Evolutionary conservation across 2,329 filamentous ascomycete species (phyloP).

Genomic region (Penicillium nordicum): DNA sequence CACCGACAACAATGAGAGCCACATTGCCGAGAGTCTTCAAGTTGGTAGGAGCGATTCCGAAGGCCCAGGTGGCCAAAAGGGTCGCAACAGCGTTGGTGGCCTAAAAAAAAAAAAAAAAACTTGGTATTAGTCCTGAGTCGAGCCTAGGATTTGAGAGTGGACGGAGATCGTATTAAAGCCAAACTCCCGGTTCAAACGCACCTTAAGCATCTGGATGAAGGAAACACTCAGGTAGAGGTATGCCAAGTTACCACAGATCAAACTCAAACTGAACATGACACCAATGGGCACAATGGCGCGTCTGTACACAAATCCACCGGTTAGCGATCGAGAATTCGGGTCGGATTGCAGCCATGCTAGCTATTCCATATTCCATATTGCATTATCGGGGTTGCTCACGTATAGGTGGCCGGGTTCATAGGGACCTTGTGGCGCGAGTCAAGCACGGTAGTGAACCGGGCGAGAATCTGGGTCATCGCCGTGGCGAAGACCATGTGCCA

Average conservation of each 20-base stretch:
- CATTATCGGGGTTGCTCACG: conserved; percentile 38
- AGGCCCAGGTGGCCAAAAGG: conserved; percentile 78
- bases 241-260: conserved; percentile 94
- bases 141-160: background rate
- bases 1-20: conserved; percentile 87
- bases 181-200: conserved; percentile 34
- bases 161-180: background rate
- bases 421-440: conserved; percentile 93
- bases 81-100: conserved; percentile 92
- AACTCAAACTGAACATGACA: conserved; percentile 88
- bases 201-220: conserved; percentile 99
- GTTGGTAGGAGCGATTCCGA: conserved; percentile 78
- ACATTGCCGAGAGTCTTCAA: conserved; percentile 86
- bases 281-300: conserved; percentile 93
- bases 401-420: conserved; percentile 89
- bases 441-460: conserved; percentile 79
- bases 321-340: background rate
- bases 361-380: background rate
- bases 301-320: conserved; percentile 8
- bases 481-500: conserved; percentile 93
- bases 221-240: conserved; percentile 94
- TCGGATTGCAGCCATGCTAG: background rate
- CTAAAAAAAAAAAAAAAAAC: conserved; percentile 42
- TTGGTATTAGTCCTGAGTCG: background rate
- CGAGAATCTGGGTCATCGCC: conserved; percentile 86